phyloP scores from a whole-genome alignment of 2,329 filamentous ascomycete genomes.

The Beauveria varroae region DNA sequence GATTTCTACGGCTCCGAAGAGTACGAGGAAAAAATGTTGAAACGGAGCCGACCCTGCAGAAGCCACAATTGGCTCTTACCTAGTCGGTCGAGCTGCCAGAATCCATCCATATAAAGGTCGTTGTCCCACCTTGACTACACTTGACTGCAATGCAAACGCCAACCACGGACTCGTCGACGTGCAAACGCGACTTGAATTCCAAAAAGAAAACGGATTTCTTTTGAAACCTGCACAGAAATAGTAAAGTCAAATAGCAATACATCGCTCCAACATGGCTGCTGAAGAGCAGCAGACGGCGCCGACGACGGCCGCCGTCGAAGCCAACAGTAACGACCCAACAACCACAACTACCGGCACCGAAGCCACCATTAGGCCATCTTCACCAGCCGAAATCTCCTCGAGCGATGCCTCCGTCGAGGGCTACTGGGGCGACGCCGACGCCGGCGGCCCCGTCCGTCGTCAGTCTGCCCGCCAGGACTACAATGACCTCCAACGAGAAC shows the following conservation, averaged over 20 bases:
- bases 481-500: conserved; percentile 17
- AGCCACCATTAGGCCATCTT: background rate
- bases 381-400: conserved; percentile 2
- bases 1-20: background rate
- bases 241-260: background rate
- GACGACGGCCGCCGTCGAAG: background rate
- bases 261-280: conserved; percentile 1
- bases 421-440: conserved; percentile 20
- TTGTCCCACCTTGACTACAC: background rate
- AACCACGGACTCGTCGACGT: background rate
- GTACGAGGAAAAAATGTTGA: background rate
- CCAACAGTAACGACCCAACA: background rate
- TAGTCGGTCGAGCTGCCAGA: background rate
- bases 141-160: background rate
- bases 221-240: background rate
- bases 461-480: conserved; percentile 15
- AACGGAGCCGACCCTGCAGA: background rate
- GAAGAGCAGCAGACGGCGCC: conserved; percentile 7
- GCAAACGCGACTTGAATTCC: background rate
- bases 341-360: background rate
- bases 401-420: conserved; percentile 14
- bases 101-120: background rate
- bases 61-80: background rate
- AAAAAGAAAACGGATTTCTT: too few species aligned
- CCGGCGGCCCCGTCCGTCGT: conserved; percentile 16